These are phyloP conservation scores for Phytophthora pisi DNA, from an alignment of 352 stramenopile species.

Conservation along the genomic window DNA sequence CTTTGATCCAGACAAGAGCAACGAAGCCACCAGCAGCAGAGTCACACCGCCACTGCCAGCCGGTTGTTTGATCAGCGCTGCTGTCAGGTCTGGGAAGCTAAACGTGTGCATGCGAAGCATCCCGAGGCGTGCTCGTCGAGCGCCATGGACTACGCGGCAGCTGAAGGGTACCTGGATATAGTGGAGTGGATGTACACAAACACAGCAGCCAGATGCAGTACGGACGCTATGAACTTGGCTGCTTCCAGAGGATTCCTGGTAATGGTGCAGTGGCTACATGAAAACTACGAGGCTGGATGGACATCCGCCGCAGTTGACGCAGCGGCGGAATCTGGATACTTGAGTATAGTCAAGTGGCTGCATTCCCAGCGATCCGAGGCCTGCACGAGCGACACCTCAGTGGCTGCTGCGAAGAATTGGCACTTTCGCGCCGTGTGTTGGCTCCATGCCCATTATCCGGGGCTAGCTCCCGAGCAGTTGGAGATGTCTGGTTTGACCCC, in stretches of 20 bases:
- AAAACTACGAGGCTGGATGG: background rate
- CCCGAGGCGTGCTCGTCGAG: background rate
- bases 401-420: background rate
- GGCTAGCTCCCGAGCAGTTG: background rate
- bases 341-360: slow-evolving; percentile 7
- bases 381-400: background rate
- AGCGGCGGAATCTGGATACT: background rate
- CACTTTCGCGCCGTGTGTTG: slow-evolving; percentile 5
- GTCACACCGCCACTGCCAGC: no score
- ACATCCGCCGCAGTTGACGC: slow-evolving; percentile 2
- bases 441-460: background rate
- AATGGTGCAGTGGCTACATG: slow-evolving; percentile 10
- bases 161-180: slow-evolving; percentile 4
- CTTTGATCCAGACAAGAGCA: no score
- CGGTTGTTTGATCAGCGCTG: no score
- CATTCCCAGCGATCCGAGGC: slow-evolving; percentile 2
- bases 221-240: slow-evolving; percentile 5
- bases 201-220: background rate
- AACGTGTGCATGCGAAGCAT: background rate
- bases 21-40: no score
- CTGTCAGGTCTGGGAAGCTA: background rate
- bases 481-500: background rate
- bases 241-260: slow-evolving; percentile 3
- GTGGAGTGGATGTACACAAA: background rate
- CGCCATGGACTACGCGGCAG: slow-evolving; percentile 4